A percentile compares a stretch with the other conserved stretches of the same genome.
Conservation (phyloP, 164 flowering plant genomes). For the Aristolochia californica region DNA sequence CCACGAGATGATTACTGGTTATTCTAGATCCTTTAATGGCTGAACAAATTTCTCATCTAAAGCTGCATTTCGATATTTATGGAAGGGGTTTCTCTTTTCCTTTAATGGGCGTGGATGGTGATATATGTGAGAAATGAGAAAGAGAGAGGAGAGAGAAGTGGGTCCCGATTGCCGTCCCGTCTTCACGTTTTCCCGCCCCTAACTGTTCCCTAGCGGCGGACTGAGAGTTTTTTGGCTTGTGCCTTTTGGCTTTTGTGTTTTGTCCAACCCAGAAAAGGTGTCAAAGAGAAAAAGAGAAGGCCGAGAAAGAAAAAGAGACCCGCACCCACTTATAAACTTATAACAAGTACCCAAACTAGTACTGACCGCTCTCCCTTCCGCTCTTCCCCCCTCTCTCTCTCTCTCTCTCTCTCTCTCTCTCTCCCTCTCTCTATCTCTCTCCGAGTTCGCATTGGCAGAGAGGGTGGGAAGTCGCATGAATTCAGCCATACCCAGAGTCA, state of each 20-base stretch:
- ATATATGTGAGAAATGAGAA: neutral
- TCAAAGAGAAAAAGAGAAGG: neutral
- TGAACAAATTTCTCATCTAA: neutral
- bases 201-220: neutral
- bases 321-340: neutral
- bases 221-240: neutral
- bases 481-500: too few species aligned
- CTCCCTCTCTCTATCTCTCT: neutral
- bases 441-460: neutral
- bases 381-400: neutral
- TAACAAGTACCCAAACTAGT: neutral
- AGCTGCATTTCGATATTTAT: neutral
- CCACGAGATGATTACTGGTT: neutral
- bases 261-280: neutral
- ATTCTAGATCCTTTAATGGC: neutral
- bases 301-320: conserved; percentile 1
- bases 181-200: conserved; percentile 1
- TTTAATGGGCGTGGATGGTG: neutral
- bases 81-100: neutral
- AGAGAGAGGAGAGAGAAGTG: neutral
- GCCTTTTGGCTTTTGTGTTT: neutral
- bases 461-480: neutral
- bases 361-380: too few species aligned
- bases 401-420: neutral
- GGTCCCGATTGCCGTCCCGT: neutral